A percentile compares a stretch with the other conserved stretches of the same genome.
phyloP scores from a whole-genome alignment of 1,284 basidiomycete species.

The Microstroma glucosiphilum region DNA sequence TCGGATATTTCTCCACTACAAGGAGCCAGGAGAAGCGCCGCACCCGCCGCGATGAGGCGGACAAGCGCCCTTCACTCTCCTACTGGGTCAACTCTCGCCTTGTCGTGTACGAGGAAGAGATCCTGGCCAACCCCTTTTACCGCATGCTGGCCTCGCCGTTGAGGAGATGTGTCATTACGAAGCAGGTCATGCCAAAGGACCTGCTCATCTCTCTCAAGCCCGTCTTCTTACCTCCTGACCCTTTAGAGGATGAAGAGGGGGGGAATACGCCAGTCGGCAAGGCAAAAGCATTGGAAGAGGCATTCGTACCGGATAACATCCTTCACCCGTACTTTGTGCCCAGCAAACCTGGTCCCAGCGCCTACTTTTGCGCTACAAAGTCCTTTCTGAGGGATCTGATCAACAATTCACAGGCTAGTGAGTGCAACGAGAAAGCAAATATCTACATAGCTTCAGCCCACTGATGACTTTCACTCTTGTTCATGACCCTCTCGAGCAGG shows the following conservation, averaged over 20 bases:
- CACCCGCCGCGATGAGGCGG: too few relatives aligned
- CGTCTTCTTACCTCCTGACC: not conserved
- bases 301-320: not conserved
- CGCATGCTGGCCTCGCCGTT: not conserved
- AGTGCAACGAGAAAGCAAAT: not conserved
- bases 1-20: too few relatives aligned
- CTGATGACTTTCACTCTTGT: not conserved
- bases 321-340: conserved; percentile 1
- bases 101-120: too few relatives aligned
- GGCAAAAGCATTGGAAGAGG: not conserved
- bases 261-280: too few relatives aligned
- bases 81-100: too few relatives aligned
- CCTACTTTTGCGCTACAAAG: not conserved
- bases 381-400: not conserved
- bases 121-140: too few relatives aligned
- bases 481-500: not conserved
- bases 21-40: too few relatives aligned
- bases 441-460: not conserved
- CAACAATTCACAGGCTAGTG: not conserved
- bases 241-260: too few relatives aligned
- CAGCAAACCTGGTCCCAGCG: not conserved
- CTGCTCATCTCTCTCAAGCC: not conserved
- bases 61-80: too few relatives aligned
- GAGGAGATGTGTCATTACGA: not conserved
- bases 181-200: not conserved